phyloP scores from a whole-genome alignment of 345 rosid genomes.

The Heritiera fomes region DNA sequence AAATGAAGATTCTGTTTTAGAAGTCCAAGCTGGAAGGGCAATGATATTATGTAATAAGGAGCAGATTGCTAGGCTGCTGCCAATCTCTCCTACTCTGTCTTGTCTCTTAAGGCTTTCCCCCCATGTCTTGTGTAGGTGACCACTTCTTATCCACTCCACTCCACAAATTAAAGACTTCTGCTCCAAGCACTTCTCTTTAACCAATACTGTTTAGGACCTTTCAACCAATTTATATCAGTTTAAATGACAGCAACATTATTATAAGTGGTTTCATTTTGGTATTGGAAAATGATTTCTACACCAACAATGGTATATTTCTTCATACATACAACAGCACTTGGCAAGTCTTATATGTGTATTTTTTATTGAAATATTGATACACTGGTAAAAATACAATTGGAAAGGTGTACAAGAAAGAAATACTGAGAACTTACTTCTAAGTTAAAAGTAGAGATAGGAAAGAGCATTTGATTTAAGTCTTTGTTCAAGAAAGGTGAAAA shows the following conservation, averaged over 20 bases:
- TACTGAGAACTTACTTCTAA: conserved; percentile 1
- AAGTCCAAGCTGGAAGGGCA: conserved; percentile 24
- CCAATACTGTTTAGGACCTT: conserved; percentile 31
- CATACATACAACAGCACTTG: conserved; percentile 7
- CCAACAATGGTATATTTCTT: neutral
- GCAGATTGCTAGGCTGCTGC: neutral
- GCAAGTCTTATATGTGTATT: neutral
- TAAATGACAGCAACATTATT: conserved; percentile 5
- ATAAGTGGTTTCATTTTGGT: neutral
- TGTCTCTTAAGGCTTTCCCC: conserved; percentile 42
- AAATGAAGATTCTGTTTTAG: conserved; percentile 15
- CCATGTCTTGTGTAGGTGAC: conserved; percentile 36
- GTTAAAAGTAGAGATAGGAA: conserved; percentile 24
- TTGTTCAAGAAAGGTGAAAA: conserved; percentile 37
- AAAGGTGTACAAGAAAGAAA: conserved; percentile 10
- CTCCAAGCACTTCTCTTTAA: conserved; percentile 38
- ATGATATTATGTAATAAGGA: conserved; percentile 25
- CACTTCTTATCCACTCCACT: conserved; percentile 49
- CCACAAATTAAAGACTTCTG: conserved; percentile 38
- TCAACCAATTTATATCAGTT: conserved; percentile 26
- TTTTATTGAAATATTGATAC: neutral
- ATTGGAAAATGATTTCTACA: neutral
- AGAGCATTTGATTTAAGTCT: conserved; percentile 20
- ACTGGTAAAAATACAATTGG: neutral
- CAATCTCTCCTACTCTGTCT: conserved; percentile 41